Base-by-base conservation (phyloP, 768 basidiomycete genomes). In the Cantharellus anzutake region DNA sequence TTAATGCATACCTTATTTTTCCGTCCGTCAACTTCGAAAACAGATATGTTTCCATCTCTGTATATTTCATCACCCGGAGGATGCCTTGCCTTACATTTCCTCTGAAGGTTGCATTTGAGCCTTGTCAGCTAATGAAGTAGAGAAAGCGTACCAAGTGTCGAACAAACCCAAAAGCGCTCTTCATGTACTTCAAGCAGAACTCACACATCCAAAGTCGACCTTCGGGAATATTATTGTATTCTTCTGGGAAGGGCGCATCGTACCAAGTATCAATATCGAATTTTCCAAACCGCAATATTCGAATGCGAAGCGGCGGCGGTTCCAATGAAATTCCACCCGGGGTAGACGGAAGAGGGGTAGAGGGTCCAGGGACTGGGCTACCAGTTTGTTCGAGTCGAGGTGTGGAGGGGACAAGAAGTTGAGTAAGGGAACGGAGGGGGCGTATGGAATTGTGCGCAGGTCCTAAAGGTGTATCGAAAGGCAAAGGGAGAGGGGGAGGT, bases 51-150 rank as follows among this genome's bases (percentile, higher is more conserved):
- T 34, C 83, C 84, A 70, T 98, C 94, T 44, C 93, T 78, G 69
- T 99, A 98, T 44, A 99, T 97, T 70, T 98, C 96, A 69, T 98
- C 94, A 4, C 96, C 96, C 14, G 94, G 96, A 4, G 96, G 96
- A 76, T 94, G 88, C 61, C 90, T 77, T 56, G 81, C 78, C 70
- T 92, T 93, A 74, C 96, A 99, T 73, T 98, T 98, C 70, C 87
- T 78, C 92, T 96, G 65, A 53, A 56, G 56, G 34, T 61, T 29
- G 58, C 61, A 57, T 39, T 40, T 51, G 56, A 53, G 11, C 20
- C 48, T 4, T 44, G 40, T 58, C 11, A 53, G 11, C n/a, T 41
- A 29, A 4, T 42, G 48, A 34, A 5, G n/a, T 50, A 7, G 56
- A 38, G 39, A 61, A 51, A 20, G 75, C 83, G 69, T 64, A 93